phyloP scores from a whole-genome alignment of 768 basidiomycete genomes.

The Kwoniella shandongensis region DNA sequence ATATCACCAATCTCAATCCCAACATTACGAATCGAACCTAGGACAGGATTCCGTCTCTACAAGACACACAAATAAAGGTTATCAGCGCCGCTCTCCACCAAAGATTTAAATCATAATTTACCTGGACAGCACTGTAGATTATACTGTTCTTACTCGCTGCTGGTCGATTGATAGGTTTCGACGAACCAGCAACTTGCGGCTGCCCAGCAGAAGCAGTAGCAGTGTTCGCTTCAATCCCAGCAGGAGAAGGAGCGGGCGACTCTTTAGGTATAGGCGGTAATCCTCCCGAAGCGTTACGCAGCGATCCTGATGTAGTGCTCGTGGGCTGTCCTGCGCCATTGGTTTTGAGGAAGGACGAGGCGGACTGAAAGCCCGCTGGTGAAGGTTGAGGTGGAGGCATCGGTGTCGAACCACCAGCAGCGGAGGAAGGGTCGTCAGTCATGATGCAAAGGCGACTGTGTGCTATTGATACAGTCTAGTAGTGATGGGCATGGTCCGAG shows the following conservation, averaged over 20 bases:
- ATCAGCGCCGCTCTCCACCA: background rate
- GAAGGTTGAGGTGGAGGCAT: constrained; percentile 19
- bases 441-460: background rate
- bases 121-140: constrained; percentile 49
- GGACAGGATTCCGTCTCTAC: constrained; percentile 86
- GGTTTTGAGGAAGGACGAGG: constrained; percentile 21
- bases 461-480: no score
- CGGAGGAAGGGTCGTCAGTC: background rate
- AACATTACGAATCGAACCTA: constrained; percentile 81
- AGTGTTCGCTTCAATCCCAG: no score
- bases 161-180: constrained; percentile 36
- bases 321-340: background rate
- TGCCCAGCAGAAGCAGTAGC: background rate
- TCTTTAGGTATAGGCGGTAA: constrained; percentile 20
- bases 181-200: constrained; percentile 10
- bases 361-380: constrained; percentile 16
- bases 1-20: constrained; percentile 95
- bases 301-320: constrained; percentile 4
- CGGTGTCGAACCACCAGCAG: background rate
- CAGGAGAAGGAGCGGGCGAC: constrained; percentile 1
- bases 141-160: constrained; percentile 48
- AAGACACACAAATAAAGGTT: background rate
- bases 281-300: constrained; percentile 27
- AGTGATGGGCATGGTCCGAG: no score
- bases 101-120: constrained; percentile 19